phyloP scores from a whole-genome alignment of 495 filamentous ascomycete genomes.

The Hypomontagnella submonticulosa region DNA sequence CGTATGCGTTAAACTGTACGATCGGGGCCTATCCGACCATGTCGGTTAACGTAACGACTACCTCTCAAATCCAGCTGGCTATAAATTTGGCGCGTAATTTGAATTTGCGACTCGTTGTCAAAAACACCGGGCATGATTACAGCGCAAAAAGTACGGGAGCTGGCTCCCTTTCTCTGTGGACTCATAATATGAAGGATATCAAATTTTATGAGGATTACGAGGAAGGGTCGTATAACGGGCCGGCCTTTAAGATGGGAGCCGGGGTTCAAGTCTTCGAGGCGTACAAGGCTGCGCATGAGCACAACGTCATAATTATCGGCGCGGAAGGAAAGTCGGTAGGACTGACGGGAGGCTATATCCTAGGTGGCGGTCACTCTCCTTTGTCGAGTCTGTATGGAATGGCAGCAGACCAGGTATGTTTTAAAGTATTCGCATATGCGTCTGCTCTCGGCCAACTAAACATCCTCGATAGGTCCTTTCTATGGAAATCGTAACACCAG shows the following conservation, averaged over 20 bases:
- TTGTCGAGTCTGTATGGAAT: constrained; percentile 59
- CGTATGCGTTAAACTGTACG: constrained; percentile 61
- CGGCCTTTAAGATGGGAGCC: constrained; percentile 61
- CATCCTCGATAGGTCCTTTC: constrained; percentile 52
- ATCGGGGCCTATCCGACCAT: constrained; percentile 69
- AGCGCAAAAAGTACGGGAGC: constrained; percentile 60
- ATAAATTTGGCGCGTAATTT: constrained; percentile 70
- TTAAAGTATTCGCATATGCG: not conserved
- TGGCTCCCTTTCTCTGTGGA: constrained; percentile 69
- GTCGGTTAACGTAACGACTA: constrained; percentile 66
- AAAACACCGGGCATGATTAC: constrained; percentile 78
- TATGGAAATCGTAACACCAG: constrained; percentile 67
- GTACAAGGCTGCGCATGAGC: constrained; percentile 53
- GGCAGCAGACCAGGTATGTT: constrained; percentile 60
- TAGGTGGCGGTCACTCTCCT: constrained; percentile 64
- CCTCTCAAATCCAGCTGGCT: constrained; percentile 67
- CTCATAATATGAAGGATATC: constrained; percentile 67
- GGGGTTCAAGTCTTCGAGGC: constrained; percentile 61
- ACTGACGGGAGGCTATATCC: constrained; percentile 62
- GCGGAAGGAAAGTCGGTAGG: constrained; percentile 67
- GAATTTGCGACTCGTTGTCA: constrained; percentile 70
- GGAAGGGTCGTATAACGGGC: constrained; percentile 54
- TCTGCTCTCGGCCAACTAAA: constrained; percentile 1
- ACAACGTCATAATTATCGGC: constrained; percentile 57
- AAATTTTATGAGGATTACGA: constrained; percentile 55